Base-by-base conservation (phyloP, 2,329 filamentous ascomycete genomes). In the Aureobasidium sp. region DNA sequence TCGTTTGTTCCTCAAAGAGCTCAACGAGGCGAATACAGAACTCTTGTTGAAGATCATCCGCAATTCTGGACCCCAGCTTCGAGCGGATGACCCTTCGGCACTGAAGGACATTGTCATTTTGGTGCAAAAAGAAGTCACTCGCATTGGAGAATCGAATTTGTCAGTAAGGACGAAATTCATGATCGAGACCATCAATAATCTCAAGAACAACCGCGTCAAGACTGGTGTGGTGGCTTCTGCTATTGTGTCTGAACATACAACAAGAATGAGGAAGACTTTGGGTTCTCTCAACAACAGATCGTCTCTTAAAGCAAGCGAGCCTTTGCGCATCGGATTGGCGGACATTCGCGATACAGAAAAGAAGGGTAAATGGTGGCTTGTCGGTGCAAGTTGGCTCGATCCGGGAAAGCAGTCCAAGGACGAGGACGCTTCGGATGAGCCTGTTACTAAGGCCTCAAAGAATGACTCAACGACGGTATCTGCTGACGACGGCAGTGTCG, bases 291-390 rank as follows among this genome's bases (percentile, higher is more conserved):
- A 90, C 71, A 75, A 79, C 12, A 78, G 84, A 69, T 83, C 80
- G 64, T 83, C 80, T 64, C 78, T 89, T 63, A 91, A 90, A 66
- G 86, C 87, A 8, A 87, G 84, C 3, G 90, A 95, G 64, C 91
- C 94, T 4, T 81, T 99, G 64, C 86, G 90, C 9, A 87, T 97
- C 63, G 86, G 89, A 12, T 81, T 97, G 4, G 81, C 83, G 41
- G 94, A 99, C 70, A 90, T 99, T 57, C 86, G 86, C 65, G 85
- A 92, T 65, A 87, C 88, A 0, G 89, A 93, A 44, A 93, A 89
- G 71, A 89, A 87, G 71, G 94, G 94, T 0, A 97, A 96, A 77
- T 99, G 94, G 94, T 99, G 94, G 94, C 84, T 97, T 24, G 90
- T 97, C 5, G 94, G 94, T 57, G 93, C 94, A n/a, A 96, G 92